Evolutionary conservation across 495 filamentous ascomycete genomes (phyloP), one percentile per base, ranked within the genome.

Genomic region (Penicillium pulvis): DNA sequence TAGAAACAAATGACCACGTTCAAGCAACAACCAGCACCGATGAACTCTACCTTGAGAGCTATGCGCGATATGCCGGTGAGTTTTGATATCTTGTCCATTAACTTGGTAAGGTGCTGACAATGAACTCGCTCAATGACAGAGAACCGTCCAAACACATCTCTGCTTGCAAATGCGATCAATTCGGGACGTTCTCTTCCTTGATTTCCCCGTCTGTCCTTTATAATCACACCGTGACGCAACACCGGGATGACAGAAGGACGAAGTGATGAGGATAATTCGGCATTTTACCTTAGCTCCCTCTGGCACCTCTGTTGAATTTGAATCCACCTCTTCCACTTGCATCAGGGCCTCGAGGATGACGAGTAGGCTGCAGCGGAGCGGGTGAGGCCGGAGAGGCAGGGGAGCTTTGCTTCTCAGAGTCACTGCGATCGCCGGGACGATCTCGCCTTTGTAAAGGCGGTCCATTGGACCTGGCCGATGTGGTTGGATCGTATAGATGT

Each of bases 11-110:
- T 57, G 82, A 85, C 53, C 83, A 88, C 56, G 83, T 96, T 45
- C 83, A 83, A 71, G 84, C 84, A 57, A 97, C 93, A 10, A 93
- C 89, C 42, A 93, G 90, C 67, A 77, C 75, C 1, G 81, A 90
- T 67, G 81, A 87, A 44, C 79, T 93, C 10, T 95, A 93, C 65
- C 66, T 88, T 24, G 88, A 91, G 59, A 87, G 84, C 61, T 88
- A 91, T 79, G 71, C 81, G 73, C 68, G 87, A 80, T 82, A 85
- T 82, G 79, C 81, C 69, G 75, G 79, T 88, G 58, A 73, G 79
- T 79, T 30, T 26, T n/a, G 52, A 6, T 9, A n/a, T 50, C 31
- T 14, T n/a, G 30, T 45, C 20, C 28, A 44, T 45, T 16, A 33
- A 9, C 35, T 24, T 28, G 52, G 26, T 23, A 31, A 46, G 39